phyloP scores from a whole-genome alignment of 495 filamentous ascomycete species.

The Trichoderma gamsii region DNA sequence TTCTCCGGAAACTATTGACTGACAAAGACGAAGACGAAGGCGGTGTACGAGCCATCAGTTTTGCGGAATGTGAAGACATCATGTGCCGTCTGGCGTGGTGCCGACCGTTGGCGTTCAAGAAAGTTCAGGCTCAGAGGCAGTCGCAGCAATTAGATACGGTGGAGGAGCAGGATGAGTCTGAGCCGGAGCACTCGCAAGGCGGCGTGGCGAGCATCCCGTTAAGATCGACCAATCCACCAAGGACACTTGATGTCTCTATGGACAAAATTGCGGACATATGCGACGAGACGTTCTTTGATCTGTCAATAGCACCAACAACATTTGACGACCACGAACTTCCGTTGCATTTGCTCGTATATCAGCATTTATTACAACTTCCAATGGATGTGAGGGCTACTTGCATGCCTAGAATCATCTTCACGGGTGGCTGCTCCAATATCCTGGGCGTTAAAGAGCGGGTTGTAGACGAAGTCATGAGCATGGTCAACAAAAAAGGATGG shows the following conservation, averaged over 20 bases:
- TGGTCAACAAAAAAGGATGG: slow-evolving; percentile 69
- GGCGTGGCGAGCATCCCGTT: slow-evolving; percentile 40
- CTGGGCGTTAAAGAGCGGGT: slow-evolving; percentile 76
- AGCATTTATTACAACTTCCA: slow-evolving; percentile 64
- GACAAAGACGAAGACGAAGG: slow-evolving; percentile 19
- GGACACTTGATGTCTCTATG: slow-evolving; percentile 57
- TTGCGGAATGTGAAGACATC: slow-evolving; percentile 76
- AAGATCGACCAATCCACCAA: slow-evolving; percentile 39
- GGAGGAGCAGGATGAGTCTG: slow-evolving; percentile 43
- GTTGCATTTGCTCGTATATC: slow-evolving; percentile 67
- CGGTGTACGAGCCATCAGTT: slow-evolving; percentile 38
- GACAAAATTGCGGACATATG: slow-evolving; percentile 62
- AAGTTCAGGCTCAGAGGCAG: slow-evolving; percentile 3
- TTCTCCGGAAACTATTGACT: slow-evolving; percentile 44
- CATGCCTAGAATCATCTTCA: slow-evolving; percentile 86
- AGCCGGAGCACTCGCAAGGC: slow-evolving; percentile 11
- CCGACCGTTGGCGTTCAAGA: slow-evolving; percentile 30
- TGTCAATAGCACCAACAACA: slow-evolving; percentile 34
- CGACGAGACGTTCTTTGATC: slow-evolving; percentile 67
- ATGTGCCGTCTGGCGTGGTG: slow-evolving; percentile 73
- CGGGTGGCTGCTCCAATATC: slow-evolving; percentile 74
- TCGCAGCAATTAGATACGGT: slow-evolving; percentile 39
- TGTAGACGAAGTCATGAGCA: slow-evolving; percentile 60
- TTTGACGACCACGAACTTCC: slow-evolving; percentile 84
- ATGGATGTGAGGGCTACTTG: slow-evolving; percentile 76